Evolutionary conservation across 1,284 basidiomycete species (phyloP), one percentile per base, ranked within the genome.

Genomic region (Puccinia brachypodii): DNA sequence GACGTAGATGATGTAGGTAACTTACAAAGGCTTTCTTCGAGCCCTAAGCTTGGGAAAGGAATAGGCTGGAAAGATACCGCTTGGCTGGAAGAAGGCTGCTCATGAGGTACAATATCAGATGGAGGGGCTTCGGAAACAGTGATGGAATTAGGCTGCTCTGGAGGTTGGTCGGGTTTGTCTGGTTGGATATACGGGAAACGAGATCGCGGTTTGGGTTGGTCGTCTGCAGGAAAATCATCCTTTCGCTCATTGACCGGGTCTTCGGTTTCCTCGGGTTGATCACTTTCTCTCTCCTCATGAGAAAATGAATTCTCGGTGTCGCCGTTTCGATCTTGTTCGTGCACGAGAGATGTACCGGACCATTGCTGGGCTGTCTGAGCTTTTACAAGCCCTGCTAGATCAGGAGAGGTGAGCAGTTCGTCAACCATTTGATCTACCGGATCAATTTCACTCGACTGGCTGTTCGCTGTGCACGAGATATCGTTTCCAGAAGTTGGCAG

Each of bases 351-450:
- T 62, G 47, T 36, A 3, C 33, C 22, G 42, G 47, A 13, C 50
- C 38, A 36, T 14, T 36, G 25, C 22, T 28, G 77, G 62, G 16
- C n/a, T 28, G 33, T 14, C 38, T 64, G 69, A 33, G 50, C 31
- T 38, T 47, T 53, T 7, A 81, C 60, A 47, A 64, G 79, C n/a
- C 58, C 79, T 31, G 79, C 79, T 38, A 81, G 36, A 33, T 81
- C 56, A 31, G 79, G 79, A 40, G 79, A 81, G 40, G 71, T 74
- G 3, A 81, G 47, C 44, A 81, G 42, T 38, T 40, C 79, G 40
- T 81, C 47, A 16, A 81, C 79, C 79, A 81, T 74, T 38, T 74
- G 69, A 50, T 81, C 79, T 6, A 81, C 79, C 22, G 79, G 79
- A 38, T 81, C 79, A 3, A 66, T 64, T 38, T 73, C 69, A 50